Base-by-base conservation (phyloP, 768 basidiomycete genomes). In the Leucocoprinus leucothites region DNA sequence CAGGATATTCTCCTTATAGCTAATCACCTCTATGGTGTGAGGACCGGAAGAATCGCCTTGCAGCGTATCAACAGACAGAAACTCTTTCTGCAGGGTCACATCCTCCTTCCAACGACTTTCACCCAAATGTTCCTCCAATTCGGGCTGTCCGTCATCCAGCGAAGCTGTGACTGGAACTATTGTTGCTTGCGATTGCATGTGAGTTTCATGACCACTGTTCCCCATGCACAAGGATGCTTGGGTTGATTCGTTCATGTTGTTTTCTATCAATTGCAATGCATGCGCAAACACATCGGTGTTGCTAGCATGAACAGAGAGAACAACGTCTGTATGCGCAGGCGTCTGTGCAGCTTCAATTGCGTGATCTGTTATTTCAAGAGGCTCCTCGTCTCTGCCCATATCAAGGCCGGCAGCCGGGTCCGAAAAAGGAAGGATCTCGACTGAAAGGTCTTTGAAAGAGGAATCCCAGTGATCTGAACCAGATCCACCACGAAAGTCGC, bases 1-100 rank as follows among this genome's bases (percentile, higher is more conserved):
- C 35, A 63, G 41, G 19, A 59, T 47, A 22, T 59, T 53, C 13
- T 8, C 53, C n/a, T 18, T 31, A 14, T 46, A 18, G 9, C n/a
- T 21, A 3, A 25, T 38, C 13, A 28, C 16, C 5, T 47, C 45
- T 9, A 18, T n/a, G 13, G 22, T 16, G n/a, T n/a, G n/a, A n/a
- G n/a, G n/a, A n/a, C n/a, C n/a, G 26, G 3, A 21, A 25, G 3
- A 22, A 22, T 46, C 45, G 9, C 24, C 16, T 16, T 28, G 3
- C 42, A 21, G 9, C 7, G 13, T 24, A 46, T 25, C 45, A n/a
- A 9, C 5, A 9, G 40, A 19, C 40, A 5, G 3, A 19, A 11
- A 21, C n/a, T 16, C 40, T 42, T n/a, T 21, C 40, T 42, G 40
- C 40, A 8, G 40, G n/a, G 40, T n/a, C 40, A 42, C 40, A 3